Conservation (phyloP, 352 stramenopile genomes). For the Bremia lactucae region DNA sequence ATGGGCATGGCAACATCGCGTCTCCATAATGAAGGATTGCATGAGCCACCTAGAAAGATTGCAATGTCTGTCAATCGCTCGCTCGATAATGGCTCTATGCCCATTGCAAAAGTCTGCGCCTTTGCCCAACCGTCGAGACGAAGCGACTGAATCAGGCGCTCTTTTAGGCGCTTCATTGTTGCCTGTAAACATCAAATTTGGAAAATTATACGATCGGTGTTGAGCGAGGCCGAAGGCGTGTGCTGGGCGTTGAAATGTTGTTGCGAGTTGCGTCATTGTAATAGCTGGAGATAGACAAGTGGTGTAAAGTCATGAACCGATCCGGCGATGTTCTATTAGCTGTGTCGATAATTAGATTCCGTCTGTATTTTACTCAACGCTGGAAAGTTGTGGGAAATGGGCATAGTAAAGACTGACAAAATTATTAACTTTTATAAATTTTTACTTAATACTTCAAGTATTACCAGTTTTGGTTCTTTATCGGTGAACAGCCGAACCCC, state of each 20-base stretch:
- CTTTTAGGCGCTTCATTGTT: conserved; percentile 18
- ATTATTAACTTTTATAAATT: no score
- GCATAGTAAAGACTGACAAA: no score
- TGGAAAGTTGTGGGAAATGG: no score
- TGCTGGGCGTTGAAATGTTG: conserved; percentile 13
- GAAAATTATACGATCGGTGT: conserved; percentile 54
- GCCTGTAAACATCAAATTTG: conserved; percentile 30
- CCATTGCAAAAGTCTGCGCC: conserved; percentile 44
- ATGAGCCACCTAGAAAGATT: conserved; percentile 79
- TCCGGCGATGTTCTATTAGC: no score
- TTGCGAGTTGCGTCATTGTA: conserved; percentile 9
- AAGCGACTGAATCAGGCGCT: background rate
- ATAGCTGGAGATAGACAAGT: background rate
- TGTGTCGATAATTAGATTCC: no score
- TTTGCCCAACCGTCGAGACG: conserved; percentile 24
- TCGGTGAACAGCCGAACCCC: no score
- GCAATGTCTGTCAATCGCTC: conserved; percentile 32
- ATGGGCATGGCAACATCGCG: conserved; percentile 65
- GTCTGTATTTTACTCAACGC: no score
- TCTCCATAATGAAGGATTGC: conserved; percentile 85
- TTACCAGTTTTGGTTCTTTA: no score
- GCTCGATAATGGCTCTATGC: conserved; percentile 21
- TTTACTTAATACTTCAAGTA: no score
- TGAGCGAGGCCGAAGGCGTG: conserved; percentile 36
- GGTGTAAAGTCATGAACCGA: no score